Percentiles rank a stretch among this genome's conserved stretches.
phyloP scores from a whole-genome alignment of 371 early-diverging fungal species.

The Zopfochytrium polystomum region DNA sequence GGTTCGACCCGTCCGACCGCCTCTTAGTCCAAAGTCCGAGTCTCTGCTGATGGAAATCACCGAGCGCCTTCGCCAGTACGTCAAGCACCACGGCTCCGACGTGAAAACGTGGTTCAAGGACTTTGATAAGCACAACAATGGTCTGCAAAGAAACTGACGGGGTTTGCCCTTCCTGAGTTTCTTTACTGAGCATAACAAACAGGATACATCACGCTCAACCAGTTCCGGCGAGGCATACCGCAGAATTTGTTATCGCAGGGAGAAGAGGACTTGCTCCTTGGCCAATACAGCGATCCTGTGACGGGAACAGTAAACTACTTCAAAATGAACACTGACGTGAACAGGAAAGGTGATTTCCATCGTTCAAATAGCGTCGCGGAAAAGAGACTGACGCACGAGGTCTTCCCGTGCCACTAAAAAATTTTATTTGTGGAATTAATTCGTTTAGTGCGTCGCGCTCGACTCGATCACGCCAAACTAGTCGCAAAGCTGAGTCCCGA shows the following conservation, averaged over 20 bases:
- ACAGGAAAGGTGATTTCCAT: slow-evolving; percentile 39
- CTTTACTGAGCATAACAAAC: too few relatives aligned
- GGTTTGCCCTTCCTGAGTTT: background rate
- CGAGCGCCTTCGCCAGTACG: slow-evolving; percentile 38
- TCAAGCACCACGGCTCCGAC: slow-evolving; percentile 53
- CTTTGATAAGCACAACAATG: slow-evolving; percentile 56
- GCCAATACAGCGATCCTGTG: slow-evolving; percentile 38
- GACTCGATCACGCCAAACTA: slow-evolving; percentile 21
- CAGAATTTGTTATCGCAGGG: slow-evolving; percentile 40
- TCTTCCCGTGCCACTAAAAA: too few relatives aligned
- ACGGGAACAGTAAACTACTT: slow-evolving; percentile 51
- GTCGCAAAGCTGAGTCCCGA: slow-evolving; percentile 24
- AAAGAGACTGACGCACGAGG: too few relatives aligned
- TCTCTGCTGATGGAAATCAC: slow-evolving; percentile 35
- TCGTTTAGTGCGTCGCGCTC: slow-evolving; percentile 14
- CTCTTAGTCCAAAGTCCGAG: slow-evolving; percentile 38
- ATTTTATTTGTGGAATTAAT: too few relatives aligned
- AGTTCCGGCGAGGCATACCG: slow-evolving; percentile 51
- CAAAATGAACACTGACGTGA: slow-evolving; percentile 53
- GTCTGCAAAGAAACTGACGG: slow-evolving; percentile 12
- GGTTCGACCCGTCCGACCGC: slow-evolving; percentile 39
- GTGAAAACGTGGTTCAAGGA: slow-evolving; percentile 55
- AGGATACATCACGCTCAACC: slow-evolving; percentile 47
- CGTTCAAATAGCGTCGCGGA: background rate
- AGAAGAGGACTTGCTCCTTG: slow-evolving; percentile 47